Conservation (phyloP, 805 yeast species). For the Starmerella potacharoeniae region DNA sequence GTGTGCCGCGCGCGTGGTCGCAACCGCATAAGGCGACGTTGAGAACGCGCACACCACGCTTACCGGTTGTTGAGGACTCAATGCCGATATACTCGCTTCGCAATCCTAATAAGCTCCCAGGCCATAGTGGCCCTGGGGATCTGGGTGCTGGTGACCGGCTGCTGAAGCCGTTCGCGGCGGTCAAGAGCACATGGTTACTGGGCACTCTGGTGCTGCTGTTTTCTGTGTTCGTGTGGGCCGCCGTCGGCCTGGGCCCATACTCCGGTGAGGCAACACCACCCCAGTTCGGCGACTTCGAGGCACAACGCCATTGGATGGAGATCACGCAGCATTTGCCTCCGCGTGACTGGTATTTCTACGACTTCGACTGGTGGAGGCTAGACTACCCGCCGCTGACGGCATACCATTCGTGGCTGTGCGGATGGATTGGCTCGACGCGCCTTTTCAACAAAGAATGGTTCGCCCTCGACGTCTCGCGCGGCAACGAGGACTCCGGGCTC, state of each 20-base stretch:
- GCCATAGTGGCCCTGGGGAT: background rate
- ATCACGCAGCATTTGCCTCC: constrained; percentile 68
- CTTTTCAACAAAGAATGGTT: constrained; percentile 62
- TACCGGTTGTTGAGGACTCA: background rate
- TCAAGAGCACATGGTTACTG: constrained; percentile 68
- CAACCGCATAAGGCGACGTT: background rate
- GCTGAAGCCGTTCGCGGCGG: constrained; percentile 8
- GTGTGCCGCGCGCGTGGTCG: background rate
- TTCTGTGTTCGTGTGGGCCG: constrained; percentile 66
- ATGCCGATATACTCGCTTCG: background rate
- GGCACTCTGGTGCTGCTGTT: constrained; percentile 47
- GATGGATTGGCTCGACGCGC: constrained; percentile 47
- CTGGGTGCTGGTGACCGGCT: constrained; percentile 8
- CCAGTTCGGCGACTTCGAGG: constrained; percentile 91
- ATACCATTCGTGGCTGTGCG: constrained; percentile 73
- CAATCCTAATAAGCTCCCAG: background rate
- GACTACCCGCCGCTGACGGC: constrained; percentile 98
- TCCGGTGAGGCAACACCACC: constrained; percentile 68
- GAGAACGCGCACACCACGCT: background rate
- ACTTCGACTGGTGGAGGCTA: constrained; percentile 86
- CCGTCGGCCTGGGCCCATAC: constrained; percentile 79
- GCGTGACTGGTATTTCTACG: constrained; percentile 76
- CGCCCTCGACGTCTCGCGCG: constrained; percentile 58
- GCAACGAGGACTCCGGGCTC: constrained; percentile 52
- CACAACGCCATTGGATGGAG: constrained; percentile 97